A percentile compares a stretch with the other conserved stretches of the same genome.
Conservation (phyloP, 2,329 filamentous ascomycete species). For the Trichophyton simii region DNA sequence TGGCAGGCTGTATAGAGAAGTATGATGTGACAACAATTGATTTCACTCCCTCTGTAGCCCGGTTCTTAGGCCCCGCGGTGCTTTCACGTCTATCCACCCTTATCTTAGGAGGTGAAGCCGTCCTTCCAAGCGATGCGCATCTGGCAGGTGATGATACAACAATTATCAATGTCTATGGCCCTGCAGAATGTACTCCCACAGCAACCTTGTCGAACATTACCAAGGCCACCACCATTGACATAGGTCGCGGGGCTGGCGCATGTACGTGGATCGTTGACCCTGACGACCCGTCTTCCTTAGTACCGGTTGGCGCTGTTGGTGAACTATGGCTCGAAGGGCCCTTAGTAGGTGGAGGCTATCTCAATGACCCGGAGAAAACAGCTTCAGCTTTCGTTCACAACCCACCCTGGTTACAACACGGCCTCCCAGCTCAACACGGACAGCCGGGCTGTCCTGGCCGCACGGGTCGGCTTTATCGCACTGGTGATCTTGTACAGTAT, state of each 20-base stretch:
- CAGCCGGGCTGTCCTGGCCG: background rate
- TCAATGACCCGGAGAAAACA: slow-evolving; percentile 17
- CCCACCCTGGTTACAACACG: slow-evolving; percentile 12
- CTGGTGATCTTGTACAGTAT: slow-evolving; percentile 17
- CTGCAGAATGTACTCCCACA: slow-evolving; percentile 32
- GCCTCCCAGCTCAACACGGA: background rate
- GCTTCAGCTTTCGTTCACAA: slow-evolving; percentile 13
- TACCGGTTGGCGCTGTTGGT: slow-evolving; percentile 27
- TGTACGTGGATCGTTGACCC: slow-evolving; percentile 17
- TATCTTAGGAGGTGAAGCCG: slow-evolving; percentile 25
- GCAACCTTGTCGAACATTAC: slow-evolving; percentile 25
- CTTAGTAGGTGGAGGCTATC: slow-evolving; percentile 26
- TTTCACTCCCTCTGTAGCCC: slow-evolving; percentile 7
- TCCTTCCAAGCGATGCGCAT: slow-evolving; percentile 19
- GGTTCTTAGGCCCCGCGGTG: slow-evolving; percentile 18
- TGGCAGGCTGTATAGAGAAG: slow-evolving; percentile 1
- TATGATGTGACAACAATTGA: background rate
- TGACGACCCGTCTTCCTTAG: slow-evolving; percentile 12
- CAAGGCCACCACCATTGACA: slow-evolving; percentile 14
- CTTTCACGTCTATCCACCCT: slow-evolving; percentile 25
- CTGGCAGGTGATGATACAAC: slow-evolving; percentile 21
- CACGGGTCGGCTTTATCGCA: slow-evolving; percentile 13
- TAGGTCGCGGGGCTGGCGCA: slow-evolving; percentile 10
- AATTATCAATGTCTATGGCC: slow-evolving; percentile 35
- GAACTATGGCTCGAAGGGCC: slow-evolving; percentile 32